These are phyloP conservation scores for Penicillium subrubescens DNA, from an alignment of 495 filamentous ascomycete genomes.

Conservation along the genomic window DNA sequence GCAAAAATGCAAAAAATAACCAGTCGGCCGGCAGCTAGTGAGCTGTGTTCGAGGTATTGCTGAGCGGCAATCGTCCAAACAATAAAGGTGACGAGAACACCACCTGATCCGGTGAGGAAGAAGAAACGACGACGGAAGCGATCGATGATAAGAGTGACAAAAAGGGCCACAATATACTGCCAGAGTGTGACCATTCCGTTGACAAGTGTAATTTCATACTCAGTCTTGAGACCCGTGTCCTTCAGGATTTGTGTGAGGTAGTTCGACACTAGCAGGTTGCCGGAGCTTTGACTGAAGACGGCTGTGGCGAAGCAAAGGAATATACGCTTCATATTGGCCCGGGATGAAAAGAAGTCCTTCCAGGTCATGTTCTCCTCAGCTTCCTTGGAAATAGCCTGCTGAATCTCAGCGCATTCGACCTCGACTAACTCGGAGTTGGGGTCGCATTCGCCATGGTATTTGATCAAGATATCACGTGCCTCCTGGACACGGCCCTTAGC, in stretches of 20 bases:
- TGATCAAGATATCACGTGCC: conserved; percentile 36
- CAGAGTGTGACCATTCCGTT: conserved; percentile 29
- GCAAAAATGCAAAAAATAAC: conserved; percentile 63
- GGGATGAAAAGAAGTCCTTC: conserved; percentile 62
- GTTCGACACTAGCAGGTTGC: conserved; percentile 66
- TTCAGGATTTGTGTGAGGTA: conserved; percentile 57
- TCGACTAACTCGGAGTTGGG: conserved; percentile 21
- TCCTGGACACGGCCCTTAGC: conserved; percentile 37
- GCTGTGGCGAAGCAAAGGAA: conserved; percentile 59
- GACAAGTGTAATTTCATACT: conserved; percentile 45
- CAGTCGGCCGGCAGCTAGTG: conserved; percentile 49
- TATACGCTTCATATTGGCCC: conserved; percentile 69
- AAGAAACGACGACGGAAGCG: conserved; percentile 57
- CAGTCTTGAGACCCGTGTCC: conserved; percentile 53
- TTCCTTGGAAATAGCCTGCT: conserved; percentile 31
- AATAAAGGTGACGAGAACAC: conserved; percentile 58
- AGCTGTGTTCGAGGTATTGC: conserved; percentile 50
- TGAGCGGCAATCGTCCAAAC: conserved; percentile 59
- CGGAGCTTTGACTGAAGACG: conserved; percentile 66
- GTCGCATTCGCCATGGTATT: conserved; percentile 33
- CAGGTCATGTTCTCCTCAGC: conserved; percentile 36
- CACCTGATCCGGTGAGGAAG: conserved; percentile 57
- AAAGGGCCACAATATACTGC: conserved; percentile 53
- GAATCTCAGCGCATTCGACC: conserved; percentile 31
- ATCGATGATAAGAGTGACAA: conserved; percentile 57